Evolutionary conservation across 495 filamentous ascomycete species (phyloP), one percentile per base, ranked within the genome.

Genomic region (Acidomyces sp.): DNA sequence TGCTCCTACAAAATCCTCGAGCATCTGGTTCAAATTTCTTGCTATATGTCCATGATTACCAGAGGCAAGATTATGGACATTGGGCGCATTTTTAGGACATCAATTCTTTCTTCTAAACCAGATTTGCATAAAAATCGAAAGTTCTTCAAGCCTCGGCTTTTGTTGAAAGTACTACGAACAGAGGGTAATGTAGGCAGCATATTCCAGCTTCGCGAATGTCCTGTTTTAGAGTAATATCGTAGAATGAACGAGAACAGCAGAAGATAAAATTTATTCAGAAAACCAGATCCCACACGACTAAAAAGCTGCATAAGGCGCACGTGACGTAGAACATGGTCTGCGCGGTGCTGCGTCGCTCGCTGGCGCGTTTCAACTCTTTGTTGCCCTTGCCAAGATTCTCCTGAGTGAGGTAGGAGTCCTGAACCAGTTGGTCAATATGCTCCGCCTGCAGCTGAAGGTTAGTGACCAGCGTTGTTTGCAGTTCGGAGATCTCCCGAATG

Each of bases 341-440:
- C 19, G 90, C 90, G 26, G 85, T 78, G 67, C 86, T 93, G 45
- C 71, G 68, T 49, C 79, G 69, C 64, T 86, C 75, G 4, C 74
- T 74, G 27, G 87, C 88, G 53, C 79, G 75, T 60, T 88, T 93
- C 28, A 99, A 64, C 62, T 96, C 78, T 57, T 80, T 82, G 56
- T 96, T 99, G 6, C 90, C 90, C 24, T 75, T 73, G 2, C 80
- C 81, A 27, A 99, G 72, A 54, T 95, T 93, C 57, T 86, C 82
- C 20, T 75, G 67, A 6, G 86, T 94, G 10, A 71, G 63, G 28
- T 77, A 70, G 1, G 83, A 83, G 48, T 99, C 92, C 33, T 76
- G 66, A n/a, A 93, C 82, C 13, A 99, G 63, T 49, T 87, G 82
- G 37, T 82, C 77, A 43, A 99, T 87, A 45, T 85, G 78, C 34